Evolutionary conservation across 129 eudicot genomes (phyloP).

Genomic region (Tagetes patula): DNA sequence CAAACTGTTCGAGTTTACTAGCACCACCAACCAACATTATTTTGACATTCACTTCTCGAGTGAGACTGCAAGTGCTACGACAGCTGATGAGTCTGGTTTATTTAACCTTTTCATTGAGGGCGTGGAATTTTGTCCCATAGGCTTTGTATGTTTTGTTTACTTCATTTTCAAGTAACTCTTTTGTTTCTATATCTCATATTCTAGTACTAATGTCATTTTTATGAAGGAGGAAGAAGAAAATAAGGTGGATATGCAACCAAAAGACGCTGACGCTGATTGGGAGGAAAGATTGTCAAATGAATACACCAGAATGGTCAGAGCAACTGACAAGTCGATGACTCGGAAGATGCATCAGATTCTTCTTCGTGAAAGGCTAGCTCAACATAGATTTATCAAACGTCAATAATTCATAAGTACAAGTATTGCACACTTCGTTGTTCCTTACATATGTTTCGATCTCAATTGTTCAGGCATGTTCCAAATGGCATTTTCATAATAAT

Average conservation of each 20-base stretch:
- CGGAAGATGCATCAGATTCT: not conserved
- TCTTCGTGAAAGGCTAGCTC: not conserved
- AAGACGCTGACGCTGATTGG: not conserved
- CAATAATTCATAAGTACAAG: not conserved
- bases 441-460: too few species aligned
- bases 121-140: constrained; percentile 2
- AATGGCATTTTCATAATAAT: too few species aligned
- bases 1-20: constrained; percentile 7
- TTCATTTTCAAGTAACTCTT: not conserved
- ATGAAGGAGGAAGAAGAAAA: not conserved
- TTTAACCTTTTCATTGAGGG: not conserved
- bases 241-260: not conserved
- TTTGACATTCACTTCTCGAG: not conserved
- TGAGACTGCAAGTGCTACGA: not conserved
- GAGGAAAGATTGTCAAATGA: not conserved
- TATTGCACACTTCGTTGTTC: not conserved
- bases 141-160: constrained; percentile 7
- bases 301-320: not conserved
- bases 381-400: not conserved
- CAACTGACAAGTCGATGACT: not conserved
- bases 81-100: not conserved
- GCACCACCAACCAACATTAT: not conserved
- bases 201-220: not conserved
- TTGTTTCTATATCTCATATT: not conserved
- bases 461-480: too few species aligned